Evolutionary conservation across 176 grass and related monocot genomes (phyloP).

Genomic region (Avena insularis): DNA sequence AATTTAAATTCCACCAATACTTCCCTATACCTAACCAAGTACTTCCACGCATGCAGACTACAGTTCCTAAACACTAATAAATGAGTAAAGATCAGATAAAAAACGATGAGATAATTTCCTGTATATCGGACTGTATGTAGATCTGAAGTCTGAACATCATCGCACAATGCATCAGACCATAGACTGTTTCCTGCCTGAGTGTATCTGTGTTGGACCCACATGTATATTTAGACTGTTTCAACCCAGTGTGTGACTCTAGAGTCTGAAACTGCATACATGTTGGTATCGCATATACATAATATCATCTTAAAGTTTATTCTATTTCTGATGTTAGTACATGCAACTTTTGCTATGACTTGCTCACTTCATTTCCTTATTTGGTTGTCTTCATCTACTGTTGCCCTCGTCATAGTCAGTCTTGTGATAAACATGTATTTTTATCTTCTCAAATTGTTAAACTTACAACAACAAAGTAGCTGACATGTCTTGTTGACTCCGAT

Average conservation of each 20-base stretch:
- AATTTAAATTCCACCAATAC: too few species aligned
- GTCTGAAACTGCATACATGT: not conserved
- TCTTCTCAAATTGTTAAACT: not conserved
- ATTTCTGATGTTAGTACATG: too few species aligned
- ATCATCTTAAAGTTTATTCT: conserved; percentile 4
- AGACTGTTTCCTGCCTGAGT: not conserved
- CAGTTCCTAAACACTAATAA: too few species aligned
- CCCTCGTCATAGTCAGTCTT: not conserved
- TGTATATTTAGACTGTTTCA: not conserved
- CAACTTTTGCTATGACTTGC: not conserved
- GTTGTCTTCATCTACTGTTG: not conserved
- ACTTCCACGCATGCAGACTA: too few species aligned
- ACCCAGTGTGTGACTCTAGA: not conserved
- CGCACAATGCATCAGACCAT: not conserved
- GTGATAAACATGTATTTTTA: not conserved
- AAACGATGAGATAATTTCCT: too few species aligned
- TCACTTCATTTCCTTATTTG: not conserved
- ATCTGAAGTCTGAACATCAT: not conserved
- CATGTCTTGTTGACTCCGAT: too few species aligned
- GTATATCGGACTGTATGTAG: too few species aligned
- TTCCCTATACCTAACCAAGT: too few species aligned
- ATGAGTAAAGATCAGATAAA: too few species aligned
- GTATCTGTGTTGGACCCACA: too few species aligned
- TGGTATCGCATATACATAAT: not conserved
- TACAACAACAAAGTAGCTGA: too few species aligned